Evolutionary conservation across 768 basidiomycete genomes (phyloP).

Genomic region (Lyophyllum decastes): DNA sequence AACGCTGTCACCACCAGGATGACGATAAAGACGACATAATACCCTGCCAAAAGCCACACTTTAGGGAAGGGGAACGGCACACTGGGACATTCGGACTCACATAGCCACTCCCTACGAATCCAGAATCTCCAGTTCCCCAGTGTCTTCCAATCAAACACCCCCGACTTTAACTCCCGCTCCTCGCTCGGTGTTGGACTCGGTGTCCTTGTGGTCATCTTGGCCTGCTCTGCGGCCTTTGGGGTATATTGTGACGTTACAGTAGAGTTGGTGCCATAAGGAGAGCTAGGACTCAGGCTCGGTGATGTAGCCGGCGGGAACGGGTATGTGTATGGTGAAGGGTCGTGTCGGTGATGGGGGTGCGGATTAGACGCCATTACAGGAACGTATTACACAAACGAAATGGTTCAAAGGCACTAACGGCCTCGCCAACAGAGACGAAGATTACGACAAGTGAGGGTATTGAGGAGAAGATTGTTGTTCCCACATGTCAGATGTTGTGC

Average conservation of each 20-base stretch:
- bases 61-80: not conserved
- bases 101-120: constrained; percentile 56
- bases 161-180: constrained; percentile 39
- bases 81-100: constrained; percentile 36
- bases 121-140: constrained; percentile 50
- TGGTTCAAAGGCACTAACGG: not conserved
- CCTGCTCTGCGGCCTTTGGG: constrained; percentile 15
- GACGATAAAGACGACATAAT: constrained; percentile 51
- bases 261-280: not conserved
- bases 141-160: constrained; percentile 47
- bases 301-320: constrained; percentile 7
- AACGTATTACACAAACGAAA: not conserved
- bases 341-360: not conserved
- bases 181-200: constrained; percentile 72
- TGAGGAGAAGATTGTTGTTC: not conserved
- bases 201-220: constrained; percentile 36
- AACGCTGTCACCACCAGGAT: constrained; percentile 51
- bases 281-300: not conserved
- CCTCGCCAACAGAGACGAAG: not conserved
- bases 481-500: not conserved
- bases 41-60: constrained; percentile 33
- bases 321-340: constrained; percentile 11
- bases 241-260: not conserved
- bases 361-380: not conserved
- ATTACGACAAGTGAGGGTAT: not conserved